A percentile compares a stretch with the other conserved stretches of the same genome.
Conservation (phyloP, 2,329 filamentous ascomycete genomes). For the Neopestalotiopsis sp. region DNA sequence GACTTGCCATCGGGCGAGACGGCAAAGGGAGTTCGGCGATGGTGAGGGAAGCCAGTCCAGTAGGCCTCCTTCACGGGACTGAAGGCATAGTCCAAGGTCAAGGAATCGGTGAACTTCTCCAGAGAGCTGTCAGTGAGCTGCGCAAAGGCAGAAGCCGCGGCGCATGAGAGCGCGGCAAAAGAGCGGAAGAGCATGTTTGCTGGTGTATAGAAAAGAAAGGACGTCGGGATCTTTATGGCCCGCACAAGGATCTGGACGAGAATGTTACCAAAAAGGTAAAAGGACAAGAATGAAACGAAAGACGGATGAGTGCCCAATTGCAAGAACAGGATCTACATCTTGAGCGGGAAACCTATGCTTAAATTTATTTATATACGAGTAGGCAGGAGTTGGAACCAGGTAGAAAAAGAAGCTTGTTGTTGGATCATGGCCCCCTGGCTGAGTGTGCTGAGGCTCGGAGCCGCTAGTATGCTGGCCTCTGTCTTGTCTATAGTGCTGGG, state of each 20-base stretch:
- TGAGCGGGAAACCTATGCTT: not conserved
- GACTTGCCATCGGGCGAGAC: conserved; percentile 64
- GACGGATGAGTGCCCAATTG: conserved; percentile 5
- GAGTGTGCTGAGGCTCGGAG: not conserved
- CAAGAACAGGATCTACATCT: conserved; percentile 10
- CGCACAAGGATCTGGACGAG: conserved; percentile 14
- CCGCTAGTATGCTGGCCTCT: not conserved
- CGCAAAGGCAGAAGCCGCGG: conserved; percentile 15
- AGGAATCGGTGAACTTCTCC: conserved; percentile 43
- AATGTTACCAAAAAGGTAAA: not conserved
- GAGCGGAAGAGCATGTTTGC: conserved; percentile 16
- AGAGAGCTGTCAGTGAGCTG: conserved; percentile 27
- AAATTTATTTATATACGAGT: conserved; percentile 13
- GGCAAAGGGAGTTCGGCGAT: conserved; percentile 67
- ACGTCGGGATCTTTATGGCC: conserved; percentile 16
- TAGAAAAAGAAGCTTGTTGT: not conserved
- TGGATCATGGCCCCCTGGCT: not conserved
- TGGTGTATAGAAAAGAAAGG: not conserved
- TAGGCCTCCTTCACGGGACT: conserved; percentile 64
- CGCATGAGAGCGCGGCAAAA: not conserved
- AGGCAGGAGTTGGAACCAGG: not conserved
- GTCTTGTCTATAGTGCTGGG: conserved; percentile 14
- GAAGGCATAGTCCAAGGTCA: conserved; percentile 57
- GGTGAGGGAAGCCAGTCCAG: conserved; percentile 66
- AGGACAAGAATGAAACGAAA: not conserved